A percentile compares a stretch with the other conserved stretches of the same genome.
These are phyloP conservation scores for Diutina neorugosa DNA, from an alignment of 1,139 yeast genomes.

Conservation along the genomic window DNA sequence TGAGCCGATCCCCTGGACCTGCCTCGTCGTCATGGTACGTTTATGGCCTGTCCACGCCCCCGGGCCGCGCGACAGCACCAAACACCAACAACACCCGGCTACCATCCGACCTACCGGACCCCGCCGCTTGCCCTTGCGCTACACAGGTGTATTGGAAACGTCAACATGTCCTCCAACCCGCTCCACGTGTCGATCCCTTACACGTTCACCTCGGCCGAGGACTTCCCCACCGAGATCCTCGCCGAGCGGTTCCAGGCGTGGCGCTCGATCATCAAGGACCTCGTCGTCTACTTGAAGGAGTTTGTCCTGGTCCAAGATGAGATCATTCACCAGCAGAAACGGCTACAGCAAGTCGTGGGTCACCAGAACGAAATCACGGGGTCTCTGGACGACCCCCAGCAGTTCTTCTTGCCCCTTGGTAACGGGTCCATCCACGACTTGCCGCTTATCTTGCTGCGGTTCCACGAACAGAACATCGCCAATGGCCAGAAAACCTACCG, in stretches of 20 bases:
- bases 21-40: neutral
- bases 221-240: conserved; percentile 70
- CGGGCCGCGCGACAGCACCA: neutral
- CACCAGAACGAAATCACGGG: conserved; percentile 19
- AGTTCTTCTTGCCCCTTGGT: conserved; percentile 60
- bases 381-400: conserved; percentile 12
- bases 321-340: conserved; percentile 66
- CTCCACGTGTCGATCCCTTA: conserved; percentile 9
- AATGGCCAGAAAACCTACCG: conserved; percentile 57
- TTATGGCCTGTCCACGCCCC: neutral
- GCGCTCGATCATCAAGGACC: conserved; percentile 67
- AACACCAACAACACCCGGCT: neutral
- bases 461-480: conserved; percentile 61
- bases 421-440: conserved; percentile 75
- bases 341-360: conserved; percentile 70
- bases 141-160: neutral
- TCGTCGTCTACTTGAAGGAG: conserved; percentile 65
- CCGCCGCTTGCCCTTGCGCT: neutral
- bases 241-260: conserved; percentile 79
- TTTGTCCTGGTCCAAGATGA: conserved; percentile 82
- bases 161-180: conserved; percentile 7
- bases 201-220: conserved; percentile 8
- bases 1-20: neutral
- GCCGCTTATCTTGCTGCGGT: conserved; percentile 61
- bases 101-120: neutral